A percentile compares a stretch with the other conserved stretches of the same genome.
These are phyloP conservation scores for Smallanthus sonchifolius DNA, from an alignment of 129 eudicot species.

Conservation along the genomic window DNA sequence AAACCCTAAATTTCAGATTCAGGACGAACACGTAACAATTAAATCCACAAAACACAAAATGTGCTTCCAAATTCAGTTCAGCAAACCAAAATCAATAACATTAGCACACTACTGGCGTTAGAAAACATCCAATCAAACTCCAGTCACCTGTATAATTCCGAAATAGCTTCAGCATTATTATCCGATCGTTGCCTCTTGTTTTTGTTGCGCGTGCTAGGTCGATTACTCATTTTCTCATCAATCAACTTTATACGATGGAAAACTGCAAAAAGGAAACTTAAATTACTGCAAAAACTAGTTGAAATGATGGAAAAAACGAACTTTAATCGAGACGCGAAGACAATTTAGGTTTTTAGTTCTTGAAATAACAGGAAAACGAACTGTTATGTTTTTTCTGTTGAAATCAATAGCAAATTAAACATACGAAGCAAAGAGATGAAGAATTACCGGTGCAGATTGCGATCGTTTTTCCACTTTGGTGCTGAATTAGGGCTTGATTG, in stretches of 20 bases:
- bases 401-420: background rate
- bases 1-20: background rate
- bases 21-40: background rate
- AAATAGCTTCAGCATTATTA: conserved; percentile 54
- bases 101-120: background rate
- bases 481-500: conserved; percentile 22
- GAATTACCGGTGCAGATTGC: conserved; percentile 13
- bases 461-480: conserved; percentile 5
- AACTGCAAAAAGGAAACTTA: conserved; percentile 24
- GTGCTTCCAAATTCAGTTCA: conserved; percentile 10
- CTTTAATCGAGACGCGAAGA: background rate
- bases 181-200: conserved; percentile 72
- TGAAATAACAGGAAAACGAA: background rate
- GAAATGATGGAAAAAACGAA: background rate
- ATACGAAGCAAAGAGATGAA: background rate
- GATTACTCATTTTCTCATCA: conserved; percentile 45
- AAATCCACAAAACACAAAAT: conserved; percentile 14
- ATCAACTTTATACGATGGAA: conserved; percentile 3
- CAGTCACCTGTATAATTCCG: conserved; percentile 62
- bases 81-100: conserved; percentile 17
- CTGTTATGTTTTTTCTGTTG: background rate
- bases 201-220: conserved; percentile 76
- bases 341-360: conserved; percentile 27
- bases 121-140: conserved; percentile 1
- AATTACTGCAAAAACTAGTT: background rate